A percentile compares a stretch with the other conserved stretches of the same genome.
phyloP scores from a whole-genome alignment of 257 asterid species.

The Ajuga chamaepitys region DNA sequence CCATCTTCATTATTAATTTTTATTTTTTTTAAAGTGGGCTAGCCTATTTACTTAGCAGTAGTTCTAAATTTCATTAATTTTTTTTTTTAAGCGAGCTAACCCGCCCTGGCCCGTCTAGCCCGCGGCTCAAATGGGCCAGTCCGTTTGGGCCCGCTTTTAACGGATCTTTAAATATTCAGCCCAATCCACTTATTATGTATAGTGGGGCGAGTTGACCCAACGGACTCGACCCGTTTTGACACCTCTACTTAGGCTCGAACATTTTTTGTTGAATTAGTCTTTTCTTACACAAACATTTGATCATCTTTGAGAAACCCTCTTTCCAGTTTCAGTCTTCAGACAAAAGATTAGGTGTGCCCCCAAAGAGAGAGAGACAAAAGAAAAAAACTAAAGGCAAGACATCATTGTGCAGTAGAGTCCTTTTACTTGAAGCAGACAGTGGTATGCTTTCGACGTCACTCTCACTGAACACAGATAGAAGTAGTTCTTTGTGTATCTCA shows the following conservation, averaged over 20 bases:
- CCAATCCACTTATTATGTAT: no score
- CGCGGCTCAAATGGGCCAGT: no score
- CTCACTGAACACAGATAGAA: background rate
- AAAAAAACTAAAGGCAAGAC: no score
- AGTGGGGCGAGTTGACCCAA: no score
- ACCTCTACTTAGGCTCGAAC: background rate
- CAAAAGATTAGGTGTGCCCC: background rate
- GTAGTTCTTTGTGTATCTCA: background rate
- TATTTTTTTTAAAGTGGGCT: no score
- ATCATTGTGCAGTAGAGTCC: background rate
- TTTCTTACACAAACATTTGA: background rate
- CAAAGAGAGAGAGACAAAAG: background rate
- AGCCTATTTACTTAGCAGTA: no score
- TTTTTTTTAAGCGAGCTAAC: no score
- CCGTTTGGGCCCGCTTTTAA: no score
- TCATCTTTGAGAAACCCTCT: background rate
- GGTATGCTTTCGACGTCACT: background rate
- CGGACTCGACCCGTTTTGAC: no score
- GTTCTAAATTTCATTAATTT: no score
- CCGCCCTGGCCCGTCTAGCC: no score
- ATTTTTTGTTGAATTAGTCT: background rate
- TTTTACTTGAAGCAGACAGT: background rate
- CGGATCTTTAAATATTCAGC: no score
- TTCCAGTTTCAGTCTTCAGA: background rate
- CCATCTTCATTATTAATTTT: background rate